Evolutionary conservation across 768 basidiomycete species (phyloP), one percentile per base, ranked within the genome.

Genomic region (Tylopilus rubrobrunneus): DNA sequence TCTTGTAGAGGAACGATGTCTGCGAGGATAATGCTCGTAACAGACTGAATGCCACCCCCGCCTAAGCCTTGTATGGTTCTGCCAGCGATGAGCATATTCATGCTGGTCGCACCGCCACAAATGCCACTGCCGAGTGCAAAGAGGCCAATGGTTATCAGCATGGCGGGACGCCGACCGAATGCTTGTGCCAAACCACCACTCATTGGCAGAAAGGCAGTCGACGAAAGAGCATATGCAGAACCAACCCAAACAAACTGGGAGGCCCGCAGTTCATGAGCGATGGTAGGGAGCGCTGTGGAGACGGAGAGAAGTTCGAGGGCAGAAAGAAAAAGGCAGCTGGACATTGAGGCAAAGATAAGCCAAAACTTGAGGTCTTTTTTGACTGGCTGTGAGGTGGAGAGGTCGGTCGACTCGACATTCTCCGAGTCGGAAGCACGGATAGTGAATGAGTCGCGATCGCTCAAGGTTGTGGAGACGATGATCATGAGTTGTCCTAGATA

Each of bases 1-100:
- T 76, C 73, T n/a, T 65, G 60, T 9, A 78, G 68, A 14, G 77
- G 68, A 7, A 77, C 72, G 7, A 78, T 61, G 59, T 78, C 77
- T n/a, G 73, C 69, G 2, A 75, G 56, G 45, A 78, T 62, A 53
- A 77, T 74, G 41, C 74, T 70, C 4, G 71, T 64, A 40, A 73
- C 61, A 7, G 66, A 60, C 8, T 69, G 51, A 36, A 74, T 70
- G 7, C 71, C 71, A 7, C 74, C 74, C 7, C 69, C 67, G 1
- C 72, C 72, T 39, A 73, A 49, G 37, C 72, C 72, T 60, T 73
- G 72, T 28, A 73, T 45, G 7, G 67, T 60, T 25, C 65, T 56
- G 9, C 65, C 64, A 6, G 55, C 60, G 36, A 66, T 62, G 45
- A 66, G 62, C 55, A 62, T 53, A 12, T 45, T 53, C 54, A 66